These are phyloP conservation scores for Friedmanniomyces endolithicus DNA, from an alignment of 495 filamentous ascomycete genomes.

Conservation along the genomic window DNA sequence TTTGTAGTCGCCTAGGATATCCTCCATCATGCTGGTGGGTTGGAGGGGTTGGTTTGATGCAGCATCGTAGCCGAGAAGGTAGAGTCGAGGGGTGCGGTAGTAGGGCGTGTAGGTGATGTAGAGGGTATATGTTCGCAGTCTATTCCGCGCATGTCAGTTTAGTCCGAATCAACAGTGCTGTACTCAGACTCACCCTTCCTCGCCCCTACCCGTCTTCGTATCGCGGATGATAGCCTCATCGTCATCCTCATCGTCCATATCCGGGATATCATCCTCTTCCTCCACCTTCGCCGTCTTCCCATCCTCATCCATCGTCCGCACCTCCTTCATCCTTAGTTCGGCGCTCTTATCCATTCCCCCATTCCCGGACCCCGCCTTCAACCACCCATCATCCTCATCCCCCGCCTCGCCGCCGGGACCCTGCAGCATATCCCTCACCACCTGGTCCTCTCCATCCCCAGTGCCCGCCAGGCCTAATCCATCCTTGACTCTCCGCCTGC, in stretches of 20 bases:
- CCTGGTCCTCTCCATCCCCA: slow-evolving; percentile 67
- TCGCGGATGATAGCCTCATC: slow-evolving; percentile 95
- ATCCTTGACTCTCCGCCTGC: slow-evolving; percentile 58
- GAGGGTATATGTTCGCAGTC: slow-evolving; percentile 82
- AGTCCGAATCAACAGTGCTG: not conserved
- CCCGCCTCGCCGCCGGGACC: slow-evolving; percentile 39
- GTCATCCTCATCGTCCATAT: slow-evolving; percentile 96
- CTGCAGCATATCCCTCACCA: slow-evolving; percentile 65
- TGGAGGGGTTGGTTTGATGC: slow-evolving; percentile 53
- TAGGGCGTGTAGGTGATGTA: slow-evolving; percentile 97
- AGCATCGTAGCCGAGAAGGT: slow-evolving; percentile 73
- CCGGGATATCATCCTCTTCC: slow-evolving; percentile 77
- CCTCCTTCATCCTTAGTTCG: slow-evolving; percentile 63
- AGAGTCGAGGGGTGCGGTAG: slow-evolving; percentile 92
- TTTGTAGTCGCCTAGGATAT: slow-evolving; percentile 98
- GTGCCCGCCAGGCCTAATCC: slow-evolving; percentile 78
- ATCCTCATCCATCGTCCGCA: slow-evolving; percentile 71
- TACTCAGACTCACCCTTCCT: slow-evolving; percentile 50
- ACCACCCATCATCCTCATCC: slow-evolving; percentile 72
- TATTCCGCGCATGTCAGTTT: not conserved
- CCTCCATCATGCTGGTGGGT: slow-evolving; percentile 93
- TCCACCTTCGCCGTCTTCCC: slow-evolving; percentile 60
- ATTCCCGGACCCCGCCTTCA: slow-evolving; percentile 43
- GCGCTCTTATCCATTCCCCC: slow-evolving; percentile 57
- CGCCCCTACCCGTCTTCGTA: slow-evolving; percentile 40